Base-by-base conservation (phyloP, 1,284 basidiomycete species). In the Malassezia nana region DNA sequence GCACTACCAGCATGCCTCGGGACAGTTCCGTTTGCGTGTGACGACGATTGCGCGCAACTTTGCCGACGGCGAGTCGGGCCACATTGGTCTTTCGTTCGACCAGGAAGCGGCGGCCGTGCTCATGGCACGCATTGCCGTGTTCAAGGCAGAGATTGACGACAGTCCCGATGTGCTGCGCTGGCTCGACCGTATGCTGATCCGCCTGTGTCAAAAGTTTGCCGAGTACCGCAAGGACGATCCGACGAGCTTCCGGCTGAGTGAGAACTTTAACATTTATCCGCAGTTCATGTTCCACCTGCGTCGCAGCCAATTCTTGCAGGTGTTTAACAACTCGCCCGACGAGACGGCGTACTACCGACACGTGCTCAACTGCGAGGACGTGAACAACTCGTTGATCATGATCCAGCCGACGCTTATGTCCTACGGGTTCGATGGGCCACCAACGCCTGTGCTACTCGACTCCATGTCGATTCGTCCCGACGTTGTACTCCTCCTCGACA, bases 281-380 rank as follows among this genome's bases (percentile, higher is more conserved):
- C 94, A 99, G 76, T 99, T 99, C 79, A 99, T 98, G 94, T 98
- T 98, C 85, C 94, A 99, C 77, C 77, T 99, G 58, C 82, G 94
- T 55, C 79, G 94, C 74, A 89, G 87, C 79, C 92, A 98, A 78
- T 98, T 99, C 80, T 79, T 99, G 75, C 94, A 99, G 77, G 92
- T 98, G 52, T 98, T 98, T 78, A 98, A 98, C 78, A 99, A 96
- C 79, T 94, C 89, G 79, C 92, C 92, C 6, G 92, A 99, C 75
- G 92, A 99, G 79, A 96, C 91, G 24, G 94, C 92, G 15, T 98
- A 94, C 81, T 96, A 96, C 78, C 90, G 91, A 62, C 94, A 96
- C 75, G 84, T 96, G 40, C 79, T 98, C 51, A 92, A 96, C 76
- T 86, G 91, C 69, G 89, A 94, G 76, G 94, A 99, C 74, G 92